phyloP scores from a whole-genome alignment of 441 rosid genomes.

The Adansonia rubrostipa region DNA sequence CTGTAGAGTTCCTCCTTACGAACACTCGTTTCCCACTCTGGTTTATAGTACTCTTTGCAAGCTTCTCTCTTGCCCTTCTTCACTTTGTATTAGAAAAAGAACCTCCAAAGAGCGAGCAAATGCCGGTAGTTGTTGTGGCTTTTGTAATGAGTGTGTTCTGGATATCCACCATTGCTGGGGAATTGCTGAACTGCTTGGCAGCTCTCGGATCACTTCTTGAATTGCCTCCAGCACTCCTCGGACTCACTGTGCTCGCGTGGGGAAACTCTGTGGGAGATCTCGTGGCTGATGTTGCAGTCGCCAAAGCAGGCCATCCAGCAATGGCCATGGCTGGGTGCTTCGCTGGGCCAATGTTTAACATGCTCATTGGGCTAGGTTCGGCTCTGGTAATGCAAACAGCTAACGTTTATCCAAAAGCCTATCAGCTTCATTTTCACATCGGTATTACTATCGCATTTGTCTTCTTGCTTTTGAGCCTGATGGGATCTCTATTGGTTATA shows the following conservation, averaged over 20 bases:
- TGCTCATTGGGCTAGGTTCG: constrained; percentile 94
- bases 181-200: constrained; percentile 81
- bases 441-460: constrained; percentile 88
- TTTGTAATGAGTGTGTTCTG: constrained; percentile 94
- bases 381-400: constrained; percentile 84
- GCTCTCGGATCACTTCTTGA: constrained; percentile 79
- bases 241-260: constrained; percentile 95
- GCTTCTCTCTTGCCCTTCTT: constrained; percentile 72
- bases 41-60: constrained; percentile 67
- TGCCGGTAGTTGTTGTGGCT: constrained; percentile 62
- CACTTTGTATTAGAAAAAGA: constrained; percentile 77
- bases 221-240: constrained; percentile 80
- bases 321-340: constrained; percentile 99
- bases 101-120: constrained; percentile 84
- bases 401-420: constrained; percentile 74
- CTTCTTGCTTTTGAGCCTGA: constrained; percentile 83
- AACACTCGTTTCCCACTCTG: constrained; percentile 78
- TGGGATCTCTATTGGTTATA: constrained; percentile 90
- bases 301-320: constrained; percentile 94
- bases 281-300: constrained; percentile 93
- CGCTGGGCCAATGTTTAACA: constrained; percentile 97
- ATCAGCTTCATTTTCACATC: constrained; percentile 69
- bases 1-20: constrained; percentile 73
- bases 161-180: constrained; percentile 93
- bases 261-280: constrained; percentile 98